Evolutionary conservation across 352 stramenopile genomes (phyloP), one percentile per base, ranked within the genome.

Genomic region (Phytophthora constricta): DNA sequence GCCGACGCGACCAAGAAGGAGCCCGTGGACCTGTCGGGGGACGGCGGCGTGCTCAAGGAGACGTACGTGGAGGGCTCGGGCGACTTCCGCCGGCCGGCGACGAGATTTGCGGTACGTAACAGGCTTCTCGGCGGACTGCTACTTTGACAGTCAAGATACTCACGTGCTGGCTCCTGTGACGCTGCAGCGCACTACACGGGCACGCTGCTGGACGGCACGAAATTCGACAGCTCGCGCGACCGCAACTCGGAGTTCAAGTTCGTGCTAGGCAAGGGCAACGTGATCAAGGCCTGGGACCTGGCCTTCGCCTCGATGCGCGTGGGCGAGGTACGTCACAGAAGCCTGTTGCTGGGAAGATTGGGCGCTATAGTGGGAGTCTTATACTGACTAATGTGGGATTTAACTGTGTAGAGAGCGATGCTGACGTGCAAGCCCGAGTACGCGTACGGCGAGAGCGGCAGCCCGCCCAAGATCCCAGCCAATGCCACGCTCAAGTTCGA

Each of bases 401-500:
- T n/a, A n/a, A n/a, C n/a, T n/a, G n/a, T 64, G 41, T 56, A 87
- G 85, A 97, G 98, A 80, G 95, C 95, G 3, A 80, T 97, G 58
- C 72, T 99, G 16, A 95, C 90, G 47, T 97, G 96, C 70, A 89
- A 91, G 62, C 82, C 91, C 11, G 91, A 98, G 67, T 98, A 98
- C 68, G 96, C 89, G 23, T 99, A 99, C 76, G 96, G 96, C 17
- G 86, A 85, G 49, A 86, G 64, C 41, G 92, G 93, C 37, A 96
- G 80, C 54, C 95, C 94, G 27, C 95, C 94, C 0, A 98, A 98
- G 72, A 99, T 99, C 65, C 96, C 96, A 8, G 72, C 84, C n/a
- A 95, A 97, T 53, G 91, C 96, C 7, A 97, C 89, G 54, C 76
- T 99, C 17, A 91, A 97, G 70, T 99, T 99, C 75, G 96, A 99